Conservation (phyloP, 805 yeast genomes). For the Zygosaccharomyces bisporus region DNA sequence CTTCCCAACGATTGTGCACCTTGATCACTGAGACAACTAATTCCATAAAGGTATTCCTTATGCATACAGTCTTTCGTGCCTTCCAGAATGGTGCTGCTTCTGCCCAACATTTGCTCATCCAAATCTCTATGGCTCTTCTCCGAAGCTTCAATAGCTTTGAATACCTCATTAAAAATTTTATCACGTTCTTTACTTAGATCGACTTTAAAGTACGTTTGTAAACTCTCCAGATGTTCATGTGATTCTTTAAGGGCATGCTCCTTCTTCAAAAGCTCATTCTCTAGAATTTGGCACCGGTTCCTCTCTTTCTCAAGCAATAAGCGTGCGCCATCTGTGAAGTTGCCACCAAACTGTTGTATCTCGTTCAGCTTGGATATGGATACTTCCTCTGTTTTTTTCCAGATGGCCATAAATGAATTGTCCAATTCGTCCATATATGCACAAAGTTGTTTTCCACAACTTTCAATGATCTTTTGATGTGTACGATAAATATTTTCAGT, state of each 20-base stretch:
- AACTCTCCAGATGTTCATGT: conserved; percentile 8
- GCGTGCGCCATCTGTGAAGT: not conserved
- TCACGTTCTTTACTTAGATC: conserved; percentile 15
- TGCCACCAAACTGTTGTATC: not conserved
- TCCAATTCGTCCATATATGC: conserved; percentile 7
- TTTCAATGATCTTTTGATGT: conserved; percentile 4
- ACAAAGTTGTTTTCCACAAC: conserved; percentile 3
- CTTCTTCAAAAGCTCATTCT: conserved; percentile 7
- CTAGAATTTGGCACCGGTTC: conserved; percentile 1
- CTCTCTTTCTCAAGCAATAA: not conserved
- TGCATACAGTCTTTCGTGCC: not conserved
- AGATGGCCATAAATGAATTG: conserved; percentile 2
- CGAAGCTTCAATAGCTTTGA: conserved; percentile 9
- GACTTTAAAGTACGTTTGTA: conserved; percentile 15
- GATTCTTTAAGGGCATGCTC: conserved; percentile 9
- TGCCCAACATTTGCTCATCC: conserved; percentile 11
- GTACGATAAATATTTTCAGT: conserved; percentile 7
- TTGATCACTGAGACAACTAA: not conserved
- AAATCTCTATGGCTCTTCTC: conserved; percentile 8
- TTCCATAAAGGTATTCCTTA: not conserved
- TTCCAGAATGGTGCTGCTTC: not conserved
- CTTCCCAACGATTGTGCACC: not conserved
- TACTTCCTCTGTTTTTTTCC: conserved; percentile 3
- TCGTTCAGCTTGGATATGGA: conserved; percentile 6
- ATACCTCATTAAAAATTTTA: conserved; percentile 7